These are phyloP conservation scores for Rhizopogon roseolus DNA, from an alignment of 768 basidiomycete species.

Conservation along the genomic window DNA sequence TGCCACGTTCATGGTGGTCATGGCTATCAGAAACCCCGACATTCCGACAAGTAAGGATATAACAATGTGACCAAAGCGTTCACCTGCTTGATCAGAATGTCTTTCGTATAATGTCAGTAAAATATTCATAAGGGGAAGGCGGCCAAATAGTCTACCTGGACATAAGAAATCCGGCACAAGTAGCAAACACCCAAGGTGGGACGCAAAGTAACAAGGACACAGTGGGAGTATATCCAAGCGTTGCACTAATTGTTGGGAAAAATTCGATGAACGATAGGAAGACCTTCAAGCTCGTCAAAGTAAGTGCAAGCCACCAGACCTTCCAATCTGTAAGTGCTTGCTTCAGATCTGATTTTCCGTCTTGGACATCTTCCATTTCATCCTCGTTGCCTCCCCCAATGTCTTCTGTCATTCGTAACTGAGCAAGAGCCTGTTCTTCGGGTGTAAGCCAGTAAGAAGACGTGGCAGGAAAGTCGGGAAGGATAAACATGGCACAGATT, in stretches of 20 bases:
- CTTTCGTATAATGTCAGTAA: conserved; percentile 22
- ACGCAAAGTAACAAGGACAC: conserved; percentile 70
- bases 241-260: conserved; percentile 73
- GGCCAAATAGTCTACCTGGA: conserved; percentile 36
- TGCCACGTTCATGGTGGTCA: conserved; percentile 55
- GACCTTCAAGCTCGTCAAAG: conserved; percentile 50
- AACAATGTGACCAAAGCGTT: conserved; percentile 68
- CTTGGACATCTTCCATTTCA: conserved; percentile 31
- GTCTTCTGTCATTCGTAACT: conserved; percentile 61
- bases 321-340: conserved; percentile 73
- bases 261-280: conserved; percentile 75
- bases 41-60: conserved; percentile 53
- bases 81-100: conserved; percentile 66
- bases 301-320: conserved; percentile 76
- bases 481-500: conserved; percentile 51
- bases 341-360: conserved; percentile 40
- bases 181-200: conserved; percentile 61
- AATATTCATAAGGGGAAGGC: neutral
- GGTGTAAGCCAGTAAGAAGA: conserved; percentile 55
- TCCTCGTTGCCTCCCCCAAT: conserved; percentile 47
- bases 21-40: conserved; percentile 63
- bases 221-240: conserved; percentile 64
- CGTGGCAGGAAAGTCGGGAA: conserved; percentile 71
- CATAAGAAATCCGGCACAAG: conserved; percentile 47
- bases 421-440: conserved; percentile 52